Evolutionary conservation across 1,139 yeast species (phyloP).

Genomic region (Geotrichum candidum): DNA sequence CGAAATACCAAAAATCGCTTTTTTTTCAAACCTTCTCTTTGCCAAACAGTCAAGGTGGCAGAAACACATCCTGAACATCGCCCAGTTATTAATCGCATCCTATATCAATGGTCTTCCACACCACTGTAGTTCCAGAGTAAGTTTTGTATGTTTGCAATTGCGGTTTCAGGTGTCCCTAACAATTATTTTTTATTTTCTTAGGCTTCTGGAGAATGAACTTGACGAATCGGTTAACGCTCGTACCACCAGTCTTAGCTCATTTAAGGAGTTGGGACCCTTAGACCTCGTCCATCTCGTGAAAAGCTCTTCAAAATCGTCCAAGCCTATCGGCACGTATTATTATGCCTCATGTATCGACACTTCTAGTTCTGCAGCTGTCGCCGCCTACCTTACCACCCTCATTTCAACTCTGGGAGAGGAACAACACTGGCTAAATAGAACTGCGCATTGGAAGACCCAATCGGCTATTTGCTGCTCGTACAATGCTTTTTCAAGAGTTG

Average conservation of each 20-base stretch:
- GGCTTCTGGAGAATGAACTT: constrained; percentile 45
- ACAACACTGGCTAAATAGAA: constrained; percentile 70
- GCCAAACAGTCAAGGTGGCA: neutral
- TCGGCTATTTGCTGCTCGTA: constrained; percentile 63
- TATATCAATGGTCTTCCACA: constrained; percentile 19
- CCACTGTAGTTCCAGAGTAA: constrained; percentile 33
- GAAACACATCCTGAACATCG: neutral
- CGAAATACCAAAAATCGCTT: constrained; percentile 1
- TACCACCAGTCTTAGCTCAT: constrained; percentile 41
- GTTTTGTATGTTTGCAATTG: constrained; percentile 16
- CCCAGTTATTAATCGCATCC: neutral
- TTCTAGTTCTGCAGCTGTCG: constrained; percentile 53
- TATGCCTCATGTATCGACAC: constrained; percentile 62
- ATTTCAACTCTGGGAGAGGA: constrained; percentile 53
- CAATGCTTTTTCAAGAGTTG: constrained; percentile 63
- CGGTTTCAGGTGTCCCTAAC: neutral
- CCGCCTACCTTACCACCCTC: constrained; percentile 71
- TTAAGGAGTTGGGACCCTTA: constrained; percentile 74
- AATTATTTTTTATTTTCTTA: constrained; percentile 18
- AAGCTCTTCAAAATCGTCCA: constrained; percentile 41
- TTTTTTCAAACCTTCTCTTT: neutral
- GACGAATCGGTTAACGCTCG: constrained; percentile 50
- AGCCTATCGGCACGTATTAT: constrained; percentile 55
- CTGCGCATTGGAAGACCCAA: constrained; percentile 68
- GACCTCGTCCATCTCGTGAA: constrained; percentile 71